phyloP scores from a whole-genome alignment of 2,329 filamentous ascomycete species.

The Pseudocercospora macadamiae region DNA sequence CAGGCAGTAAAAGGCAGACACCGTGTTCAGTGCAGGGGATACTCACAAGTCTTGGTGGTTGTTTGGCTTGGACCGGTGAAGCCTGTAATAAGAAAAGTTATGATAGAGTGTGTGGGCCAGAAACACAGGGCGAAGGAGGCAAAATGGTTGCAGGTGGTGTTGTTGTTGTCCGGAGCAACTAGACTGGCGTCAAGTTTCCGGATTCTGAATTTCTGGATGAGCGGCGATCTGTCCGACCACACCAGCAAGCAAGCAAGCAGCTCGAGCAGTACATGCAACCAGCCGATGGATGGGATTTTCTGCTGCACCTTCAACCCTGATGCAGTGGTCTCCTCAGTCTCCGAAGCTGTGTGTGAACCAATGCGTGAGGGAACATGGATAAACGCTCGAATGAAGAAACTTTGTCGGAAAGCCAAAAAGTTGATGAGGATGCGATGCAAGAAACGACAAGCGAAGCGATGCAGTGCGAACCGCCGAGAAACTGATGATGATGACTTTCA shows the following conservation, averaged over 20 bases:
- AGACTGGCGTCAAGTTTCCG: background rate
- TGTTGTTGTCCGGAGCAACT: constrained; percentile 4
- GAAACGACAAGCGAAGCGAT: background rate
- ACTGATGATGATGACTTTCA: too few relatives aligned
- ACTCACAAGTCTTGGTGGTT: constrained; percentile 2
- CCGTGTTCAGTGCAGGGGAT: background rate
- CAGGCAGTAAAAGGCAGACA: background rate
- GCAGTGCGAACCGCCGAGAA: background rate
- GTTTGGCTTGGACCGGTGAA: background rate
- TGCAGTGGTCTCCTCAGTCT: background rate
- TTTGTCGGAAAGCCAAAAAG: background rate
- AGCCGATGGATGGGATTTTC: too few relatives aligned
- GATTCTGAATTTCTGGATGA: constrained; percentile 1
- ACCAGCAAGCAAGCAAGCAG: background rate
- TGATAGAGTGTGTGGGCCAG: background rate
- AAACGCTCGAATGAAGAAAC: constrained; percentile 1
- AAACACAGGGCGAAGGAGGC: background rate
- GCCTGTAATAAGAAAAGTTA: background rate
- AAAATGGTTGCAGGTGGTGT: background rate
- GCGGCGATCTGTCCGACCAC: too few relatives aligned
- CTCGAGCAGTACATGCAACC: background rate
- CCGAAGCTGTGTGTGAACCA: background rate
- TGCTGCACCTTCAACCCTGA: background rate
- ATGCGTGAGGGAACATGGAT: constrained; percentile 4
- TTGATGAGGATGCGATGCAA: background rate